A percentile compares a stretch with the other conserved stretches of the same genome.
Conservation (phyloP, 345 rosid genomes). For the Anacardium occidentale region DNA sequence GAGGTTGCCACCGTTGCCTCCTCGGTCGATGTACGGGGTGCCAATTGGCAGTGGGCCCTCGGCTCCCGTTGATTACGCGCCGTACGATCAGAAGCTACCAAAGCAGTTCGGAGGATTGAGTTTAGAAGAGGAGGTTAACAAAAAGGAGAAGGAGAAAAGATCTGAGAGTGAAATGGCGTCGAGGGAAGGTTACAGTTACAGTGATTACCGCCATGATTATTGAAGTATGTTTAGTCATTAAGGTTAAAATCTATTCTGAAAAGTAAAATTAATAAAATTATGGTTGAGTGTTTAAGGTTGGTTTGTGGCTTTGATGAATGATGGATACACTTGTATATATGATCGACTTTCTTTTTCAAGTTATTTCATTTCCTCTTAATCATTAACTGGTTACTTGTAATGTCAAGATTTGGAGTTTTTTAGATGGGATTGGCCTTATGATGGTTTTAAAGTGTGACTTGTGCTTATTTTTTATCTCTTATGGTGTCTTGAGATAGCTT, state of each 20-base stretch:
- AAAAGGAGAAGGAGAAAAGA: constrained; percentile 33
- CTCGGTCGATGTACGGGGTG: constrained; percentile 31
- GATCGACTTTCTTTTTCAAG: neutral
- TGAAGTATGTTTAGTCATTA: constrained; percentile 18
- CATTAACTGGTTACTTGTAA: too few species aligned
- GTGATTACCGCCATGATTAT: constrained; percentile 43
- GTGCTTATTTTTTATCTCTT: neutral
- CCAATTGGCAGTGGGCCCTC: constrained; percentile 49
- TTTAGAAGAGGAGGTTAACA: constrained; percentile 43
- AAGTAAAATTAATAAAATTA: constrained; percentile 1
- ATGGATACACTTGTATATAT: constrained; percentile 11
- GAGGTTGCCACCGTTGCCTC: constrained; percentile 36
- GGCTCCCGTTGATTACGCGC: constrained; percentile 56
- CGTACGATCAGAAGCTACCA: constrained; percentile 41
- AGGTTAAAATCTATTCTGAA: neutral
- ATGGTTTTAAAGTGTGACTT: neutral
- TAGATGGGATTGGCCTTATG: neutral
- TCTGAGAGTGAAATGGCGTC: constrained; percentile 34
- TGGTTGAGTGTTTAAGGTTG: constrained; percentile 8
- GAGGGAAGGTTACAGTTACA: constrained; percentile 36
- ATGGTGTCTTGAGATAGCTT: neutral
- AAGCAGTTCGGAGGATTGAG: constrained; percentile 39
- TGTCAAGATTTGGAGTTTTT: neutral
- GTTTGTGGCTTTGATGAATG: constrained; percentile 5
- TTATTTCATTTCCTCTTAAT: neutral